Base-by-base conservation (phyloP, 495 filamentous ascomycete species). In the Zalerion maritima region DNA sequence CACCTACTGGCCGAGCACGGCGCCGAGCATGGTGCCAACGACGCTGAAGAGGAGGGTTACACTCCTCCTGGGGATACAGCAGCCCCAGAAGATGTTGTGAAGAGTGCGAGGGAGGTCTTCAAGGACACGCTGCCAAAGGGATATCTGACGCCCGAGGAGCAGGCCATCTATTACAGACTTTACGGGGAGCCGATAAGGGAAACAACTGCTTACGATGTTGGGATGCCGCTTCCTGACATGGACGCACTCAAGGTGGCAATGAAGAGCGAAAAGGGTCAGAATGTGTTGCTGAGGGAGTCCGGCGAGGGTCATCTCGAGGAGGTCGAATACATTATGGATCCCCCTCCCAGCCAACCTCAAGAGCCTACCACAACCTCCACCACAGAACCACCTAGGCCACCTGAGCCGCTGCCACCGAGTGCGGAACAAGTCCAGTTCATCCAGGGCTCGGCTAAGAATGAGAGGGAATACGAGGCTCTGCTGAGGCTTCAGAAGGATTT, bases 111-210 rank as follows among this genome's bases (percentile, higher is more conserved):
- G 40, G 71, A 78, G 38, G 59, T 66, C 7, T 92, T 81, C 49
- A 81, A 86, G 23, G 71, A 89, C 38, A 71, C 61, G 1, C 52
- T 94, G 6, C 89, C 89, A 0, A 64, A 73, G n/a, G 75, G 67
- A 10, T 67, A 78, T 32, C 48, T 97, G 24, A 66, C 68, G 10
- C 59, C 63, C 3, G 62, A 74, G 17, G 86, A 92, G 46, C 74
- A 78, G 25, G 53, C 55, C 22, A 43, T 93, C 2, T 96, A 93
- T 45, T 73, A 76, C 33, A 65, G 82, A 34, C 54, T 93, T 6
- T 96, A 85, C 53, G 89, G 87, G 1, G 64, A 57, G 37, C 83
- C 66, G 14, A 47, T 64, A 38, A 60, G 60, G 28, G 66, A 66
- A 22, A 71, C 70, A 5, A 49, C 38, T 18, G 57, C 63, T 6